Base-by-base conservation (phyloP, 2,329 filamentous ascomycete species). In the Byssothecium circinans region DNA sequence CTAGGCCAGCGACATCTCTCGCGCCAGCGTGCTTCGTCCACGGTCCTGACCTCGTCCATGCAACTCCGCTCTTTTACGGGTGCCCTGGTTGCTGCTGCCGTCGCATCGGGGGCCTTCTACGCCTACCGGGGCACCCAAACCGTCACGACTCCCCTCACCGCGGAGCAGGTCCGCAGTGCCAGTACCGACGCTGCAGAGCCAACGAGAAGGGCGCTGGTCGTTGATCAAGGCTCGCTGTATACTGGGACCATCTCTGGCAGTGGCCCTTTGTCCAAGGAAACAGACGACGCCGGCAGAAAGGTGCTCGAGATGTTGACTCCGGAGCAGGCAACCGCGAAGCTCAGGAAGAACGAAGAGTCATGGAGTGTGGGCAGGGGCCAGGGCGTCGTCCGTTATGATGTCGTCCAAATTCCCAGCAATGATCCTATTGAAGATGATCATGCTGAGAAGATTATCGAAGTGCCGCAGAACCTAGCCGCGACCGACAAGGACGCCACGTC, bases 381-480 rank as follows among this genome's bases (percentile, higher is more conserved):
- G 68, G 94, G 94, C 30, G 92, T 99, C 32, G 86, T 96, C 54
- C 85, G 94, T 57, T 99, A 99, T 67, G 94, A 99, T 72, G 78
- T 96, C 8, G 91, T 94, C 19, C 94, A 99, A 72, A 81, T 97
- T 51, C 89, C 92, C 8, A 96, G 90, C 76, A 99, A 99, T 70
- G 89, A 95, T 61, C 94, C 94, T 0, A 99, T 99, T 49, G 94
- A 99, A 75, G 94, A 99, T 65, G 95, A 99, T 67, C 94, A 99
- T 67, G 89, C 91, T 43, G 94, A 99, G 75, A 95, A 96, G 80
- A 96, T 97, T 63, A 90, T 99, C 38, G 89, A 97, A 71, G 84
- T 96, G 8, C 87, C 89, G 4, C 80, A 81, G 43, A 78, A 76
- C 41, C 75, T 81, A 32, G 78, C 80, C 20, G 77, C 79, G 14